Base-by-base conservation (phyloP, 2,329 filamentous ascomycete genomes). In the Apiospora saccharicola region DNA sequence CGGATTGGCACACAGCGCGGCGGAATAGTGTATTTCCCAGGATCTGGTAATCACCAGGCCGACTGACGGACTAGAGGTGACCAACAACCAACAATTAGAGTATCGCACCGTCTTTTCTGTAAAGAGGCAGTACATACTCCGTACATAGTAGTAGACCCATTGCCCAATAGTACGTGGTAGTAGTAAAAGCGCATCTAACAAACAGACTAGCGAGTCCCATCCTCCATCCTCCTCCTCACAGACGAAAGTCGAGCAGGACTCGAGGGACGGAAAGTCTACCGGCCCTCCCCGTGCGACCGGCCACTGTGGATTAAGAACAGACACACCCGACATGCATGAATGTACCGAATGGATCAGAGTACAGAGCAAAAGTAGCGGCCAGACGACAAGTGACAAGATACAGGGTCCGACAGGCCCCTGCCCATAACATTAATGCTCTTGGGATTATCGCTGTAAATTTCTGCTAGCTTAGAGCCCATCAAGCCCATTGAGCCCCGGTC, bases 251-350 rank as follows among this genome's bases (percentile, higher is more conserved):
- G 53, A 30, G 53, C 46, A 51, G 49, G n/a, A 51, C 49, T n/a
- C 49, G 49, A 64, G 41, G 34, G 34, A 41, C 67, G 67, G 67
- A 69, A 69, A n/a, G 44, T 69, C 67, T 49, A 69, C 67, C 67
- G 67, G 67, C 24, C 44, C 67, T 69, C 67, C 67, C 67, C 67
- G 67, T 69, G 44, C 44, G 44, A 41, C 67, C 44, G 67, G 14
- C 67, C 67, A 49, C n/a, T 47, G 67, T 69, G 67, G 67, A 14
- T 69, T 34, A 10, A 10, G 57, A 64, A 19, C 37, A 64, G 57
- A 41, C 57, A 49, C 46, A 7, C 19, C 53, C 26, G 34, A 64
- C n/a, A n/a, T 41, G 57, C 22, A 34, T 22, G 19, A 19, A 64
- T n/a, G 57, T 64, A 64, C 34, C 57, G 57, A 64, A 41, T 64